phyloP scores from a whole-genome alignment of 2,329 filamentous ascomycete species.

The Xylariaceae sp. region DNA sequence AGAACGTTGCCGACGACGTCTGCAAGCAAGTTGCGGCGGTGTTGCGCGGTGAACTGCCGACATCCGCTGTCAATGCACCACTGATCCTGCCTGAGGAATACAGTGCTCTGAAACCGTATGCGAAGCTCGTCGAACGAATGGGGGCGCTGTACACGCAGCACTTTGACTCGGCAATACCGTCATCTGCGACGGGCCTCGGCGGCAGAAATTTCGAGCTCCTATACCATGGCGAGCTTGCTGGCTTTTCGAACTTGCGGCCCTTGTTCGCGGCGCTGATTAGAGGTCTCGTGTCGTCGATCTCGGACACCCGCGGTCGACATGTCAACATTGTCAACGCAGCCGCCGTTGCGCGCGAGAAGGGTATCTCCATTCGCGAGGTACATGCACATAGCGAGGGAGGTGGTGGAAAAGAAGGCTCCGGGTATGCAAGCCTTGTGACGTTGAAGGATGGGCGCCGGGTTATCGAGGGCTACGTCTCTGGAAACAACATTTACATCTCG shows the following conservation, averaged over 20 bases:
- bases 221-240: slow-evolving; percentile 70
- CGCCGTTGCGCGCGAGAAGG: slow-evolving; percentile 69
- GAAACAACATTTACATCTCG: slow-evolving; percentile 62
- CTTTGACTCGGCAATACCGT: slow-evolving; percentile 38
- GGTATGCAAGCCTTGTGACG: slow-evolving; percentile 67
- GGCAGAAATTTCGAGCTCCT: slow-evolving; percentile 68
- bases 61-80: slow-evolving; percentile 73
- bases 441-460: slow-evolving; percentile 49
- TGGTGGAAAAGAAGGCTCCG: slow-evolving; percentile 50
- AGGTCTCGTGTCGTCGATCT: slow-evolving; percentile 65
- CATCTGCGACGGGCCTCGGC: slow-evolving; percentile 37
- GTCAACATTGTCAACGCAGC: slow-evolving; percentile 81
- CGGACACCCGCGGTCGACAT: slow-evolving; percentile 58
- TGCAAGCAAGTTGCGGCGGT: slow-evolving; percentile 75
- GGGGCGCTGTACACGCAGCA: slow-evolving; percentile 75
- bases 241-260: slow-evolving; percentile 68
- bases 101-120: slow-evolving; percentile 67
- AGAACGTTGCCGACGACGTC: slow-evolving; percentile 78
- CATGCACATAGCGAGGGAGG: slow-evolving; percentile 43
- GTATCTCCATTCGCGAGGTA: slow-evolving; percentile 71
- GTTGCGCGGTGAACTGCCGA: slow-evolving; percentile 65
- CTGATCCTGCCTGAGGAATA: slow-evolving; percentile 78
- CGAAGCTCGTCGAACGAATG: slow-evolving; percentile 72
- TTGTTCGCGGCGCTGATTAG: slow-evolving; percentile 75
- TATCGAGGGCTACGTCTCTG: slow-evolving; percentile 63